Evolutionary conservation across 1,139 yeast genomes (phyloP), one percentile per base, ranked within the genome.

Genomic region (Yamadazyma dendronema): DNA sequence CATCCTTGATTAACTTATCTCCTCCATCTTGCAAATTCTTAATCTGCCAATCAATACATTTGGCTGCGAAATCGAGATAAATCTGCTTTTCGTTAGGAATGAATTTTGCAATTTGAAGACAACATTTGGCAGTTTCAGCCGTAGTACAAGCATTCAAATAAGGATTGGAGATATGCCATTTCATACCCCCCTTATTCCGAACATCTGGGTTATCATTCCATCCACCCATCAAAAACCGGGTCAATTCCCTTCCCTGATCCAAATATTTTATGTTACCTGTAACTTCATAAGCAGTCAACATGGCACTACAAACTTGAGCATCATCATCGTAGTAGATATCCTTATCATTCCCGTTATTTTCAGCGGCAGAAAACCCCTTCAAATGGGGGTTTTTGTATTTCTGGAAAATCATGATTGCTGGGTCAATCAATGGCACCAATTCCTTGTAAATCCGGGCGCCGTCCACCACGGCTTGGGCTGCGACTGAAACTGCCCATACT

Each of bases 291-390:
- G 87, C 86, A 2, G 82, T 72, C 40, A 83, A 62, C 51, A 81
- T 68, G 9, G 84, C 84, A 48, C 82, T 71, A 14, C 85, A 83
- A 12, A 81, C 81, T 54, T 83, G 90, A 4, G 89, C 90, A 53
- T 82, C 84, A 52, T 83, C 90, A 54, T 83, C 90, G 48, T 79
- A 82, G 56, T 82, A 81, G 34, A 83, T 77, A 54, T 83, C 89
- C 33, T 64, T 64, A 55, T 81, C 83, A 34, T 73, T 75, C 26
- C 76, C 74, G 38, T 62, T 62, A 53, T 76, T 68, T 51, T 75
- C 79, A 3, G 82, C 80, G 2, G 84, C 85, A 31, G 81, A 71
- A 54, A 63, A 79, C 2, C 80, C 84, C 41, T 69, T 73, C 50
- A 64, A 52, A 43, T 70, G 61, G 11, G 65, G 62, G 44, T 78